phyloP scores from a whole-genome alignment of 306 rosid genomes.

The Canavalia gladiata region DNA sequence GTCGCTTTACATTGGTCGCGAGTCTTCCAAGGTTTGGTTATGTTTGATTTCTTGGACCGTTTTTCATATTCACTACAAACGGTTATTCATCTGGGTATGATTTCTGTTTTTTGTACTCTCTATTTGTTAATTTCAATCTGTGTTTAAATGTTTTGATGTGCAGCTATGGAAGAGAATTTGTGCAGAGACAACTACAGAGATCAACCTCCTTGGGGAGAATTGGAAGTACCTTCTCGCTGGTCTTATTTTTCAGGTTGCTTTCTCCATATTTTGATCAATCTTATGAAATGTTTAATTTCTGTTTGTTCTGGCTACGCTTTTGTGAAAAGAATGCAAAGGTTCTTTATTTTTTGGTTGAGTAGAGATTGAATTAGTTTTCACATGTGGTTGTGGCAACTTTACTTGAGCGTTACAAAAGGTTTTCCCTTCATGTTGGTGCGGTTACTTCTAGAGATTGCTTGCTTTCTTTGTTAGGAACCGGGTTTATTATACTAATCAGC shows the following conservation, averaged over 20 bases:
- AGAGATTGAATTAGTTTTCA: slow-evolving; percentile 46
- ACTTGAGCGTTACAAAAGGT: slow-evolving; percentile 51
- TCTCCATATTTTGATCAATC: slow-evolving; percentile 27
- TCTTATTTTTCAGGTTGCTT: slow-evolving; percentile 75
- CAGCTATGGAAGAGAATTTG: slow-evolving; percentile 84
- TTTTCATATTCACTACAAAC: neutral
- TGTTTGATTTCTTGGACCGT: slow-evolving; percentile 9
- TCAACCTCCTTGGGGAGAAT: slow-evolving; percentile 77
- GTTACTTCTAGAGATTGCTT: slow-evolving; percentile 48
- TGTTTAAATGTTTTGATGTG: slow-evolving; percentile 50
- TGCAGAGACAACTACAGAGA: slow-evolving; percentile 73
- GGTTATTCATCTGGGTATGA: slow-evolving; percentile 18
- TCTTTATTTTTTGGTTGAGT: slow-evolving; percentile 23
- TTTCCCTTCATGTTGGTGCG: slow-evolving; percentile 45
- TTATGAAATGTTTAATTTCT: slow-evolving; percentile 7
- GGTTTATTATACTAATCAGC: neutral
- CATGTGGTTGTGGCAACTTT: slow-evolving; percentile 48
- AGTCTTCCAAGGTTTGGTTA: slow-evolving; percentile 82
- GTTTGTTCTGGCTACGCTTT: slow-evolving; percentile 38
- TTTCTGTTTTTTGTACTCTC: too few relatives aligned
- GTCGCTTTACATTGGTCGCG: slow-evolving; percentile 96
- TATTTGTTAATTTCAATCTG: neutral
- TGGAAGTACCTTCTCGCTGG: slow-evolving; percentile 95
- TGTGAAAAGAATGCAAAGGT: slow-evolving; percentile 23
- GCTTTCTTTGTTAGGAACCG: slow-evolving; percentile 26